phyloP scores from a whole-genome alignment of 1,139 yeast genomes.

The Debaryomyces udenii region DNA sequence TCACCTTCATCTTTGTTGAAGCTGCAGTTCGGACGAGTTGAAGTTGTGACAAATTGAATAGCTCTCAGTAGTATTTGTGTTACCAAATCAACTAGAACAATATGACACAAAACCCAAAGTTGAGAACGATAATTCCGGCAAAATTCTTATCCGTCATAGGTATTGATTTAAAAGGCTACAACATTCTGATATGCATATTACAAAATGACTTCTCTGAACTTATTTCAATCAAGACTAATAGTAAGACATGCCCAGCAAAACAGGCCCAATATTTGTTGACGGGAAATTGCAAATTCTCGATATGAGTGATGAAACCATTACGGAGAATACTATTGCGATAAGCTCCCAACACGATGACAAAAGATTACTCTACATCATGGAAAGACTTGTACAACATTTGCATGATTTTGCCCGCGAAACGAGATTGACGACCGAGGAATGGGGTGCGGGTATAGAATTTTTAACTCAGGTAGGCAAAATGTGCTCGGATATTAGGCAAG shows the following conservation, averaged over 20 bases:
- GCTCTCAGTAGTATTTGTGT: too few relatives aligned
- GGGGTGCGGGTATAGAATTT: slow-evolving; percentile 31
- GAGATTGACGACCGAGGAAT: slow-evolving; percentile 34
- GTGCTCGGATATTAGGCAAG: slow-evolving; percentile 33
- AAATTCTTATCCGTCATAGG: too few relatives aligned
- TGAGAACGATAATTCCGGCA: too few relatives aligned
- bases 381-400: slow-evolving; percentile 29
- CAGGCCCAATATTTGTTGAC: slow-evolving; percentile 6
- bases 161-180: too few relatives aligned
- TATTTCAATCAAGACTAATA: neutral
- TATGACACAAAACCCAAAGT: too few relatives aligned
- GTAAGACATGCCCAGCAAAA: slow-evolving; percentile 3
- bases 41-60: too few relatives aligned
- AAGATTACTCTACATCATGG: slow-evolving; percentile 28
- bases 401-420: slow-evolving; percentile 39
- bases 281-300: slow-evolving; percentile 13
- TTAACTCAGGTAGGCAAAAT: slow-evolving; percentile 32
- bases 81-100: too few relatives aligned
- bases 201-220: neutral
- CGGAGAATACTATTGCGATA: slow-evolving; percentile 28
- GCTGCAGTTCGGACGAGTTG: too few relatives aligned
- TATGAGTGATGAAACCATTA: slow-evolving; percentile 34
- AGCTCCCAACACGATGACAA: slow-evolving; percentile 27
- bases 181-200: too few relatives aligned
- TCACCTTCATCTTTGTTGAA: too few relatives aligned